These are phyloP conservation scores for Talaromyces sp. DNA, from an alignment of 2,329 filamentous ascomycete species.

Conservation along the genomic window DNA sequence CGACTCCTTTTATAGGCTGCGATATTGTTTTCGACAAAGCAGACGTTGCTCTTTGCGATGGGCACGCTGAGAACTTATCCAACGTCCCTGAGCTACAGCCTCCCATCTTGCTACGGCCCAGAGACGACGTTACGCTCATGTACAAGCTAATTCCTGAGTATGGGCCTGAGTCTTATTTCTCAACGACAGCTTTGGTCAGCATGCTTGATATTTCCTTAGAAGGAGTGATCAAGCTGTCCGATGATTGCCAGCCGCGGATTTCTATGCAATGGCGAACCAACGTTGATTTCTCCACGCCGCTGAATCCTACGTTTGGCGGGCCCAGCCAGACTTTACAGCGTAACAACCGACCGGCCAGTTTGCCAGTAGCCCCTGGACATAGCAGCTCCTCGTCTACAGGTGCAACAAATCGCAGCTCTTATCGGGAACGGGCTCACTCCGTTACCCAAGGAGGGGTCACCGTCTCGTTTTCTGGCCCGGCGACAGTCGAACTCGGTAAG, in stretches of 20 bases:
- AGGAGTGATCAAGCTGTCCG: slow-evolving; percentile 34
- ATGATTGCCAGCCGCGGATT: slow-evolving; percentile 39
- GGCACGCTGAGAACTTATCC: slow-evolving; percentile 41
- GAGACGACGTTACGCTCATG: slow-evolving; percentile 53
- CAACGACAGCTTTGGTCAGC: slow-evolving; percentile 34
- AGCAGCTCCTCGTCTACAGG: slow-evolving; percentile 12
- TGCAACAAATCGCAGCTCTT: slow-evolving; percentile 25
- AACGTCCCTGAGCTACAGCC: slow-evolving; percentile 27
- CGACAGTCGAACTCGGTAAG: slow-evolving; percentile 44
- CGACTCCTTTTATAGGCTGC: slow-evolving; percentile 48
- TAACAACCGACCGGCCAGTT: slow-evolving; percentile 39
- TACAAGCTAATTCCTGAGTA: slow-evolving; percentile 47
- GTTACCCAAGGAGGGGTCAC: slow-evolving; percentile 44
- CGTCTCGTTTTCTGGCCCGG: slow-evolving; percentile 52
- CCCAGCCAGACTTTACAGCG: slow-evolving; percentile 42
- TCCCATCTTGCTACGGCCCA: slow-evolving; percentile 42
- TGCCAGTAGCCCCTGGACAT: slow-evolving; percentile 29
- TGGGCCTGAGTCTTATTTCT: slow-evolving; percentile 28
- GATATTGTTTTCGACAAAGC: slow-evolving; percentile 46
- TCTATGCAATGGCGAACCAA: slow-evolving; percentile 45
- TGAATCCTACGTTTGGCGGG: slow-evolving; percentile 43
- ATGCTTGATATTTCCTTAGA: slow-evolving; percentile 44
- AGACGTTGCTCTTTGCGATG: slow-evolving; percentile 42
- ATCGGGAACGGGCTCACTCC: slow-evolving; percentile 33
- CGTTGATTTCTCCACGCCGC: slow-evolving; percentile 43